Evolutionary conservation across 768 basidiomycete species (phyloP), one percentile per base, ranked within the genome.

Genomic region (Lactarius sp.): DNA sequence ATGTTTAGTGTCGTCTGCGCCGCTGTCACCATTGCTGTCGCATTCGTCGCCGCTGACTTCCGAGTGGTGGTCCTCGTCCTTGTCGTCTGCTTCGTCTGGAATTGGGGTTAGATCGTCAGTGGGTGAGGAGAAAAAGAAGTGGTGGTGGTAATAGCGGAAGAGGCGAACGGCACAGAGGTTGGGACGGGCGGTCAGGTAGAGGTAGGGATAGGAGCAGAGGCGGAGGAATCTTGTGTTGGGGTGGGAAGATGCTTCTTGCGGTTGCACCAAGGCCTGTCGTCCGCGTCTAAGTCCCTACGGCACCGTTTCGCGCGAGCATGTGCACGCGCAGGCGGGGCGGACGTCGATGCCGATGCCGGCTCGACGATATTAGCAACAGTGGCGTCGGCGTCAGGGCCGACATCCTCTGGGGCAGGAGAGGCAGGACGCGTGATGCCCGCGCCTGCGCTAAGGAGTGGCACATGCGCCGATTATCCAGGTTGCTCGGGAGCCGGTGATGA

Each of bases 401-500:
- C n/a, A n/a, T n/a, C n/a, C n/a, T n/a, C n/a, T n/a, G 16, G 7
- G 8, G 51, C 31, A 6, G 41, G 18, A 13, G 53, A 10, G 2
- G 55, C 47, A 8, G 12, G 42, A 36, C 54, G 60, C 34, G 56
- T 62, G 16, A 18, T 36, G 34, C 50, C 42, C 3, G 49, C 44
- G 34, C 18, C 27, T 9, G 34, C 12, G 42, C 22, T 34, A 14
- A 51, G n/a, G n/a, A n/a, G 5, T 33, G 13, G 18, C 1, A 12
- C 7, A 4, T 14, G 4, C 9, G 31, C 27, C 4, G 14, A 14
- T 52, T 52, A 12, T 46, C 52, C 33, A n/a, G n/a, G n/a, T n/a
- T n/a, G n/a, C n/a, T 55, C 58, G 37, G 58, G 58, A 56, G 41
- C 51, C 2, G 67, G 67, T 3, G 66, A 64, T 0, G 59, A 39